Conservation (phyloP, 2,329 filamentous ascomycete species). For the Cladorrhinum sp. region DNA sequence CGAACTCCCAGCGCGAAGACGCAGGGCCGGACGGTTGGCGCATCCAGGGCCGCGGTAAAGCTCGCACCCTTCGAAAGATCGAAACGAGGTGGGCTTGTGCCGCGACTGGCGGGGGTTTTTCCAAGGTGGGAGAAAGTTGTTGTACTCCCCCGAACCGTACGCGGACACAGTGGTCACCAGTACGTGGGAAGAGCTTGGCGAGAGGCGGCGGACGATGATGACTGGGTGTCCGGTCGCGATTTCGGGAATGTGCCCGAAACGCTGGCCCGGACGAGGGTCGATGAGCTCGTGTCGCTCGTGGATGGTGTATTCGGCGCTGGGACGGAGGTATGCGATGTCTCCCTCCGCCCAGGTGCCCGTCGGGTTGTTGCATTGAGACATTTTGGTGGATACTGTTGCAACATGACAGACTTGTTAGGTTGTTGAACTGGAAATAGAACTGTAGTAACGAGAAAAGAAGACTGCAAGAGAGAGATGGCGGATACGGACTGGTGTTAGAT, state of each 20-base stretch:
- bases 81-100: conserved; percentile 30
- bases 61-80: conserved; percentile 32
- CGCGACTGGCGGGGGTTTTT: conserved; percentile 24
- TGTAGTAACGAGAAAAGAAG: too few species aligned
- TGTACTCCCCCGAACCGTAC: conserved; percentile 26
- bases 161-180: conserved; percentile 35
- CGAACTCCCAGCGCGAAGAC: conserved; percentile 10
- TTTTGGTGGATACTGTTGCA: too few species aligned
- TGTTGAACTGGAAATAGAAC: too few species aligned
- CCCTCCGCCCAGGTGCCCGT: conserved; percentile 22
- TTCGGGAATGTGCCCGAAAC: conserved; percentile 16
- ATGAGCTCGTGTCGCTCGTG: conserved; percentile 24
- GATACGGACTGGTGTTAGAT: too few species aligned
- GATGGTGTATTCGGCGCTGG: conserved; percentile 14
- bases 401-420: too few species aligned
- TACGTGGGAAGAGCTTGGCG: conserved; percentile 18
- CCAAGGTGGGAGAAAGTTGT: conserved; percentile 33
- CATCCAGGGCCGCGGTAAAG: neutral
- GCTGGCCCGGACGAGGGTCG: neutral
- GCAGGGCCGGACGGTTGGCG: conserved; percentile 27
- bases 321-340: conserved; percentile 33
- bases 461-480: too few species aligned
- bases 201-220: conserved; percentile 30
- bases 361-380: neutral
- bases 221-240: conserved; percentile 34